Conservation (phyloP, 75 land plant genomes). For the Picea glauca region DNA sequence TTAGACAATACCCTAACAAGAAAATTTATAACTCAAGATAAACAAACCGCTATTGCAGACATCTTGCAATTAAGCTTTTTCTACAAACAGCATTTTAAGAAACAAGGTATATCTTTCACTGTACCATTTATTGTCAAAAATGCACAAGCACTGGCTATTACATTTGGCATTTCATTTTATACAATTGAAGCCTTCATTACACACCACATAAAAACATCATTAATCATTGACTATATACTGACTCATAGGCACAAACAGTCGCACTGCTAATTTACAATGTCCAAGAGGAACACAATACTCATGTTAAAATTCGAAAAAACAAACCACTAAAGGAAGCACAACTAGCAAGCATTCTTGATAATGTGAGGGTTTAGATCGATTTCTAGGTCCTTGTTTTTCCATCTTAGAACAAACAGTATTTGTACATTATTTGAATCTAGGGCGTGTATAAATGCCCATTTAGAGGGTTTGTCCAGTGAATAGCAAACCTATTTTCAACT, state of each 20-base stretch:
- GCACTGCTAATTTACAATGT: background rate
- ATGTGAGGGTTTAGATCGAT: background rate
- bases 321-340: background rate
- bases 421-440: background rate
- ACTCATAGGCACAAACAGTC: background rate
- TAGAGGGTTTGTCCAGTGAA: background rate
- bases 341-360: background rate
- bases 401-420: constrained; percentile 1
- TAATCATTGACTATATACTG: background rate
- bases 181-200: background rate
- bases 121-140: background rate
- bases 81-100: background rate
- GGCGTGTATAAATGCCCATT: background rate
- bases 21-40: background rate
- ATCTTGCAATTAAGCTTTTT: background rate
- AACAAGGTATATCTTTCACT: background rate
- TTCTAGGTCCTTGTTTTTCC: constrained; percentile 1
- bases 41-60: background rate
- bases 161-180: background rate
- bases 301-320: background rate
- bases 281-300: background rate
- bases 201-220: constrained; percentile 5
- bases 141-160: background rate
- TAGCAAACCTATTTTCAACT: background rate
- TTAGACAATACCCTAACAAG: background rate